A percentile compares a stretch with the other conserved stretches of the same genome.
Conservation (phyloP, 2,329 filamentous ascomycete species). For the Diaporthe aspalathi region DNA sequence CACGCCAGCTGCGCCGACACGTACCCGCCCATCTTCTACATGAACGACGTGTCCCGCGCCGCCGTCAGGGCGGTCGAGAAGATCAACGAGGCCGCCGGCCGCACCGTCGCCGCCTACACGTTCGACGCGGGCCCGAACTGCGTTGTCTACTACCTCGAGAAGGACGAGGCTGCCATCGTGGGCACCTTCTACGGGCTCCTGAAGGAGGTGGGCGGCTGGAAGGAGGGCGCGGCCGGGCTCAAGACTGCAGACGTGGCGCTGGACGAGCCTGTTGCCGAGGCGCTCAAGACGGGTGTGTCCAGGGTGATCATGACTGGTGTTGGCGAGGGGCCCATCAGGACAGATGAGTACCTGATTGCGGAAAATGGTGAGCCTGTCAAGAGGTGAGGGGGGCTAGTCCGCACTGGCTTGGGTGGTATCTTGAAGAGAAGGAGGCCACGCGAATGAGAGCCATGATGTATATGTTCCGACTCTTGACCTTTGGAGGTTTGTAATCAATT, state of each 20-base stretch:
- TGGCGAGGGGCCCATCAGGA: constrained; percentile 86
- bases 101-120: constrained; percentile 89
- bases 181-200: constrained; percentile 81
- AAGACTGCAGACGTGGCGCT: constrained; percentile 64
- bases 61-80: constrained; percentile 90
- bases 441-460: background rate
- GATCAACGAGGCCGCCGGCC: constrained; percentile 84
- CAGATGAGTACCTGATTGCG: constrained; percentile 79
- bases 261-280: constrained; percentile 72
- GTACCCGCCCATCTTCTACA: constrained; percentile 97
- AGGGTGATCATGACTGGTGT: constrained; percentile 92
- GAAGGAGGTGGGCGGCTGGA: constrained; percentile 76
- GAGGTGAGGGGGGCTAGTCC: constrained; percentile 38
- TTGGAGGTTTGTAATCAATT: background rate
- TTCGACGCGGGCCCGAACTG: constrained; percentile 98
- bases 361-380: constrained; percentile 68
- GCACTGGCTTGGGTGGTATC: background rate
- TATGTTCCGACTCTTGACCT: background rate
- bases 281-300: constrained; percentile 82
- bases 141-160: constrained; percentile 92
- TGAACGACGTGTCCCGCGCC: constrained; percentile 92
- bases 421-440: background rate
- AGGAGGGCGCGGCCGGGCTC: constrained; percentile 65
- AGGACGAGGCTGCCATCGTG: constrained; percentile 78
- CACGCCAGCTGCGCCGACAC: constrained; percentile 96